Evolutionary conservation across 768 basidiomycete genomes (phyloP).

Genomic region (Russula sp.): DNA sequence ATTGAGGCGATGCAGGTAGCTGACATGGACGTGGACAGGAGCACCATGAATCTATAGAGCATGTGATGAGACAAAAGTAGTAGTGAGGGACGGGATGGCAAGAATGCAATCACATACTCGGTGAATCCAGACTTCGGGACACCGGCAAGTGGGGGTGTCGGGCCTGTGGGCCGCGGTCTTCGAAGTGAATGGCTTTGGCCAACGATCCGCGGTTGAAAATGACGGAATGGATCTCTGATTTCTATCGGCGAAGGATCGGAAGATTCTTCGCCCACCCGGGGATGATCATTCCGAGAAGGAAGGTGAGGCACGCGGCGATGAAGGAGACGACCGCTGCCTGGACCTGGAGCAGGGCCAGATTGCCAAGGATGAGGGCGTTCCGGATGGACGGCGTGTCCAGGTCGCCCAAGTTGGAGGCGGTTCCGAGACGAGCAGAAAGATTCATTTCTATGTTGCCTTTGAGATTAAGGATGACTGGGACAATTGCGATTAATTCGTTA

Average conservation of each 20-base stretch:
- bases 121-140: slow-evolving; percentile 25
- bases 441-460: slow-evolving; percentile 99
- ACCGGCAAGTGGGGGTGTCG: background rate
- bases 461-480: slow-evolving; percentile 90
- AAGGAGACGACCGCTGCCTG: slow-evolving; percentile 90
- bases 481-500: slow-evolving; percentile 94
- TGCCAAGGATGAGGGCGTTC: slow-evolving; percentile 69
- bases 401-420: slow-evolving; percentile 90
- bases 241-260: slow-evolving; percentile 10
- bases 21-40: slow-evolving; percentile 75
- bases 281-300: slow-evolving; percentile 65
- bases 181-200: slow-evolving; percentile 1
- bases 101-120: slow-evolving; percentile 22
- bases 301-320: slow-evolving; percentile 74
- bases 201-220: slow-evolving; percentile 3
- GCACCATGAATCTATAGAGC: slow-evolving; percentile 62
- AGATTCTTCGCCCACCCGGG: slow-evolving; percentile 36
- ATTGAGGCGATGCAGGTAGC: slow-evolving; percentile 75
- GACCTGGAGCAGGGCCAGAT: slow-evolving; percentile 83
- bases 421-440: slow-evolving; percentile 91
- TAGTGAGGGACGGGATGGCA: slow-evolving; percentile 6
- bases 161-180: slow-evolving; percentile 17
- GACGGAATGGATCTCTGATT: background rate
- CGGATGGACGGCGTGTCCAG: slow-evolving; percentile 70
- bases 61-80: background rate